phyloP scores from a whole-genome alignment of 1,284 basidiomycete species.

The Psilocybe mexicana region DNA sequence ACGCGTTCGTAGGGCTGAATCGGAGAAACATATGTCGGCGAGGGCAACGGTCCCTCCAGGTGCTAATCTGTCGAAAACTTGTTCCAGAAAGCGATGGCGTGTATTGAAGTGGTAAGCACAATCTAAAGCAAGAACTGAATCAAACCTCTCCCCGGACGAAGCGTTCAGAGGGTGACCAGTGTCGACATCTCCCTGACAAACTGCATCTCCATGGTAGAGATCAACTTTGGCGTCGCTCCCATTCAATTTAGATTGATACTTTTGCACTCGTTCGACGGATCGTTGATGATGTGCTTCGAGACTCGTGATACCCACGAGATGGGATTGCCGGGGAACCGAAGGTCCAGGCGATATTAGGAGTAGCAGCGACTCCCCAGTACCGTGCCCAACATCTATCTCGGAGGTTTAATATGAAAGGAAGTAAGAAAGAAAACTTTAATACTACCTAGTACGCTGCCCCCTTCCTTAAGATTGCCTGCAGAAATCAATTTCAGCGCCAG shows the following conservation, averaged over 20 bases:
- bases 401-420: neutral
- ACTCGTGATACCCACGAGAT: constrained; percentile 63
- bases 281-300: constrained; percentile 50
- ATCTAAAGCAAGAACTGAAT: constrained; percentile 61
- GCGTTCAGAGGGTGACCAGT: constrained; percentile 44
- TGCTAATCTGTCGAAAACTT: constrained; percentile 45
- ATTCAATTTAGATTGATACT: constrained; percentile 10
- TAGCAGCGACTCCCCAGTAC: constrained; percentile 69
- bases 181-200: constrained; percentile 31
- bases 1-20: constrained; percentile 25
- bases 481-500: constrained; percentile 54
- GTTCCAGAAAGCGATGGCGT: constrained; percentile 48
- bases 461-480: constrained; percentile 41
- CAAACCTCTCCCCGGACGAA: constrained; percentile 33
- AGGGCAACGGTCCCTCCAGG: constrained; percentile 59
- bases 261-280: constrained; percentile 43
- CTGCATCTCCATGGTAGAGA: constrained; percentile 46
- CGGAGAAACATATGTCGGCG: constrained; percentile 61
- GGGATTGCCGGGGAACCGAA: constrained; percentile 46
- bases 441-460: constrained; percentile 54
- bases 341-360: constrained; percentile 40
- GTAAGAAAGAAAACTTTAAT: constrained; percentile 3
- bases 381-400: constrained; percentile 65
- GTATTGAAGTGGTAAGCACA: constrained; percentile 73
- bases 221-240: constrained; percentile 16